Percentiles rank a stretch among this genome's conserved stretches.
phyloP scores from a whole-genome alignment of 306 rosid species.

The Trifolium dubium region DNA sequence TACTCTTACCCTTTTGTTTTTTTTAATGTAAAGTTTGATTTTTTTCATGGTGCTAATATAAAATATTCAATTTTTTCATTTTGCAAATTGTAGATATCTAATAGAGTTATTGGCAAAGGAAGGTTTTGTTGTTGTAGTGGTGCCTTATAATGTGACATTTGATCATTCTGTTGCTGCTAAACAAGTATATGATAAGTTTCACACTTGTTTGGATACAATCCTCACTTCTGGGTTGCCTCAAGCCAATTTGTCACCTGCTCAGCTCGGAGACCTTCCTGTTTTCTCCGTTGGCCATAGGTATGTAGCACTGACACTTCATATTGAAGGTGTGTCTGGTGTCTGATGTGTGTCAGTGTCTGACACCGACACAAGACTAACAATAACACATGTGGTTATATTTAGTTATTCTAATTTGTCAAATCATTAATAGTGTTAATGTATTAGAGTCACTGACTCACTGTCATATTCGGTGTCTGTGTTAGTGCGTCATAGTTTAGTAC shows the following conservation, averaged over 20 bases:
- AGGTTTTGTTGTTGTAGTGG: constrained; percentile 76
- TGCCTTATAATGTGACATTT: constrained; percentile 93
- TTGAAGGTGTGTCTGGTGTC: background rate
- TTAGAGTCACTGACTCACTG: background rate
- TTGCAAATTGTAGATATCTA: constrained; percentile 63
- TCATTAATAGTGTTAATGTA: background rate
- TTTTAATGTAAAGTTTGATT: constrained; percentile 16
- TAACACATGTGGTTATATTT: background rate
- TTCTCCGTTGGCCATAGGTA: constrained; percentile 94
- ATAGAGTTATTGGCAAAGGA: constrained; percentile 74
- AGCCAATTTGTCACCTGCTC: constrained; percentile 64
- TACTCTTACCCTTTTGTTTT: constrained; percentile 14
- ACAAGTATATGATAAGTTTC: constrained; percentile 80
- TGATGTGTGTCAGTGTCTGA: background rate
- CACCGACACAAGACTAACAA: background rate
- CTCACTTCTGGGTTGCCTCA: constrained; percentile 72
- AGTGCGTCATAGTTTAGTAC: background rate
- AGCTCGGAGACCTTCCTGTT: constrained; percentile 69
- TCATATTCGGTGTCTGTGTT: background rate
- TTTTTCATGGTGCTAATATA: constrained; percentile 7
- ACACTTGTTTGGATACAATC: constrained; percentile 67
- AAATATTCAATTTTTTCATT: constrained; percentile 6
- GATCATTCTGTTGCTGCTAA: constrained; percentile 76
- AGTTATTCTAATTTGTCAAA: background rate
- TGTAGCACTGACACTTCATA: background rate